Evolutionary conservation across 331 rosid genomes (phyloP).

Genomic region (Dryas integrifolia): DNA sequence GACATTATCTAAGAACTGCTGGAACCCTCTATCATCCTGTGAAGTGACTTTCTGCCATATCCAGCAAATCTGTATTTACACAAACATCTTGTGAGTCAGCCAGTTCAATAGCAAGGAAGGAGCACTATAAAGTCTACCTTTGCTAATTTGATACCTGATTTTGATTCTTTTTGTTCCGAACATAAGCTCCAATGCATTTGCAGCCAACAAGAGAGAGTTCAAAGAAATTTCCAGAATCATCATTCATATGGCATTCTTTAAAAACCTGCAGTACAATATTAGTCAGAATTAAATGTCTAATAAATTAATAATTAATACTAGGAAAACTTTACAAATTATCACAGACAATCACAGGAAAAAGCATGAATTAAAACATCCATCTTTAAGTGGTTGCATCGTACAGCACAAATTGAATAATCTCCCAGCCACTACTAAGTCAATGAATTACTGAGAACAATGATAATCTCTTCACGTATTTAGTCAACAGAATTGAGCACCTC

Average conservation of each 20-base stretch:
- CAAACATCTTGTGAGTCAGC: conserved; percentile 22
- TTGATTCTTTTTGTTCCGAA: conserved; percentile 84
- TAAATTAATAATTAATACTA: too few relatives aligned
- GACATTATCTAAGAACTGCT: conserved; percentile 72
- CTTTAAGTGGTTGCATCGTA: not conserved
- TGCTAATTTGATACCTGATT: conserved; percentile 61
- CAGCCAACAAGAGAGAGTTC: conserved; percentile 85
- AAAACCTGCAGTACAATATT: conserved; percentile 48
- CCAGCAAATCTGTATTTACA: conserved; percentile 81
- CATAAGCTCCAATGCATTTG: conserved; percentile 96
- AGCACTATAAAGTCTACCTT: conserved; percentile 1
- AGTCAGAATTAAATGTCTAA: not conserved
- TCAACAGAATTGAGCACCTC: not conserved
- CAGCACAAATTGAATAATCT: not conserved
- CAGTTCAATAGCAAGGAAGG: conserved; percentile 13
- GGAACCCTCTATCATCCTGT: conserved; percentile 73
- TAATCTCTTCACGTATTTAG: not conserved
- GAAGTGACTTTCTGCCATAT: conserved; percentile 73
- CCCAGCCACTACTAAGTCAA: not conserved
- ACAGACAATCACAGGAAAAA: not conserved
- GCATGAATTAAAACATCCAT: not conserved
- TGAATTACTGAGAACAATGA: not conserved
- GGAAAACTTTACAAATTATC: not conserved
- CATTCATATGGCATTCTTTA: conserved; percentile 56
- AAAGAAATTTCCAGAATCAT: conserved; percentile 62